Base-by-base conservation (phyloP, 2,329 filamentous ascomycete genomes). In the Phaeosphaeriaceae sp. region DNA sequence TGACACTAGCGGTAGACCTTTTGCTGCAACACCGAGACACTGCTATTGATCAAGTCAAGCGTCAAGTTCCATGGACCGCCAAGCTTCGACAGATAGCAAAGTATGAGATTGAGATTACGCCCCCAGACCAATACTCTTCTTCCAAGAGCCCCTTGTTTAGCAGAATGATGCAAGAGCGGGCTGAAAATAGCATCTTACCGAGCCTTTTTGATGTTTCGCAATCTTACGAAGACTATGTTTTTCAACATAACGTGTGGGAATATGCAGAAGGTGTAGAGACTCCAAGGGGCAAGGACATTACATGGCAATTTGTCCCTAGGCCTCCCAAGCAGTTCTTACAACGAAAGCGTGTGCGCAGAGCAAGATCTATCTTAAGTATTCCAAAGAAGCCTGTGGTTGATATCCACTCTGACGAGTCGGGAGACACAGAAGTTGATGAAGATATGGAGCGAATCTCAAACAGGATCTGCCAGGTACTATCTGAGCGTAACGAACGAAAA, bases 151-250 rank as follows among this genome's bases (percentile, higher is more conserved):
- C 50, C 9, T 41, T 20, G 3, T 69, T 66, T 33, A 65, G 61
- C 34, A 51, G 57, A 23, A 41, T 45, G 18, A 70, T 69, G 66
- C 67, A 64, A 49, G 44, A 45, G 16, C 63, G 64, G 23, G 66
- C 67, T 2, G 37, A 63, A 18, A 45, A 59, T 4, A 40, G 54
- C 13, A 65, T 71, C 21, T 15, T 71, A 16, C 62, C 64, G 6
- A 67, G 60, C 30, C 32, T 72, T 2, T 69, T 71, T 26, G 62
- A 67, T 7, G 48, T 60, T n/a, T 65, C 66, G 1, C 58, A 63
- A 34, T 46, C 54, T 1, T 60, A 66, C 37, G 67, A 72, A 48
- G 67, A 70, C 28, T 62, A 70, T 46, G 28, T 70, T 11, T 56
- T 55, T 13, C 55, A 58, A 33, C 59, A 67, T 35, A 39, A 51